Percentiles rank a stretch among this genome's conserved stretches.
Evolutionary conservation across 306 rosid species (phyloP).

Genomic region (Coriaria nepalensis): DNA sequence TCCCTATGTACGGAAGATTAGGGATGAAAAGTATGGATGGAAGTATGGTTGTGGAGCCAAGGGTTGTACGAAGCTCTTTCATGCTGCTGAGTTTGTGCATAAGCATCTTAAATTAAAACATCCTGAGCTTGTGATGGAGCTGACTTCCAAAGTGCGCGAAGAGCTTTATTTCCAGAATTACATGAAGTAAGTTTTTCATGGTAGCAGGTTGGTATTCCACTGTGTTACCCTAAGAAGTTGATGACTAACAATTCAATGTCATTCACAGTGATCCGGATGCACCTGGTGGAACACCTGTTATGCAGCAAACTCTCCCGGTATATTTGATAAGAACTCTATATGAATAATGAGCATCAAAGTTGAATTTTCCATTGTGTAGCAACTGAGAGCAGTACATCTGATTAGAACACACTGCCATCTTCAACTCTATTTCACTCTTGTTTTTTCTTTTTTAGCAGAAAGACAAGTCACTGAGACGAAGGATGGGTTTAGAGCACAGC

Average conservation of each 20-base stretch:
- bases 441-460: constrained; percentile 31
- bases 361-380: too few species aligned
- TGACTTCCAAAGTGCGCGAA: constrained; percentile 74
- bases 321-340: constrained; percentile 1
- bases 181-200: constrained; percentile 64
- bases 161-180: constrained; percentile 85
- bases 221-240: constrained; percentile 1
- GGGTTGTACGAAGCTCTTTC: constrained; percentile 98
- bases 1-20: constrained; percentile 83
- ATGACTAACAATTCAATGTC: constrained; percentile 19
- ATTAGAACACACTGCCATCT: not conserved
- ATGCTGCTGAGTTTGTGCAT: constrained; percentile 91
- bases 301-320: constrained; percentile 89
- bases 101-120: constrained; percentile 93
- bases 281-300: constrained; percentile 90
- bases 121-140: constrained; percentile 72
- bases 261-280: constrained; percentile 68
- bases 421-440: too few species aligned
- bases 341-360: not conserved
- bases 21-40: constrained; percentile 99
- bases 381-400: not conserved
- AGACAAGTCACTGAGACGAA: constrained; percentile 60
- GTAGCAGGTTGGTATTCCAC: constrained; percentile 5
- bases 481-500: constrained; percentile 59
- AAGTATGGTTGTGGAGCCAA: constrained; percentile 99